Evolutionary conservation across 2,329 filamentous ascomycete genomes (phyloP).

Genomic region (Diaporthe citri): DNA sequence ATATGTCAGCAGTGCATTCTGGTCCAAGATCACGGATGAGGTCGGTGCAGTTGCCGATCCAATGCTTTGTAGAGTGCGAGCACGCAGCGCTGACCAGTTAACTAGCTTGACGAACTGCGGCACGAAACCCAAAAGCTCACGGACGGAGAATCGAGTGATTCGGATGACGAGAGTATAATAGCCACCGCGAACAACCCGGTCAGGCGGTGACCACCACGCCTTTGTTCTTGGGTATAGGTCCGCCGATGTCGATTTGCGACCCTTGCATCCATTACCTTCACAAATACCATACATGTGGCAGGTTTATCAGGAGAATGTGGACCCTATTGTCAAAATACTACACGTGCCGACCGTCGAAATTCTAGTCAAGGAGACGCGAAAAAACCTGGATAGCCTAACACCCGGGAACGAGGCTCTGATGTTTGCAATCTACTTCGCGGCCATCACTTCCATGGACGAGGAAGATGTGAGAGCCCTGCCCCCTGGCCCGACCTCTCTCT

Average conservation of each 20-base stretch:
- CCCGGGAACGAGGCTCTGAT: slow-evolving; percentile 71
- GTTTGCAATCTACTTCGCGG: slow-evolving; percentile 72
- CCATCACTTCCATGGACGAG: slow-evolving; percentile 71
- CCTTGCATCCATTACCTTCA: slow-evolving; percentile 74
- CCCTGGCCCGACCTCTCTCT: not conserved
- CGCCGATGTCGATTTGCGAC: slow-evolving; percentile 73
- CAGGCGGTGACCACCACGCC: slow-evolving; percentile 70
- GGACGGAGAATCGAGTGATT: slow-evolving; percentile 69
- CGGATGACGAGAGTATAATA: slow-evolving; percentile 70
- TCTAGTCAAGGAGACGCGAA: slow-evolving; percentile 71
- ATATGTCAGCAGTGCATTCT: slow-evolving; percentile 83
- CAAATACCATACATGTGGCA: slow-evolving; percentile 78
- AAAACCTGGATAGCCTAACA: slow-evolving; percentile 68
- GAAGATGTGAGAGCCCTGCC: slow-evolving; percentile 60
- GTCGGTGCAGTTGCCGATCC: slow-evolving; percentile 52
- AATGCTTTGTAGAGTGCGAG: not conserved
- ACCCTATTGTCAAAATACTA: slow-evolving; percentile 78
- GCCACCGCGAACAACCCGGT: slow-evolving; percentile 54
- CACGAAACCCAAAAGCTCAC: slow-evolving; percentile 63
- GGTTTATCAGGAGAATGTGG: slow-evolving; percentile 79
- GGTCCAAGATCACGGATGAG: slow-evolving; percentile 82
- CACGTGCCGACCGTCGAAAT: slow-evolving; percentile 77
- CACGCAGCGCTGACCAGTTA: slow-evolving; percentile 10
- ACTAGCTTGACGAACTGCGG: slow-evolving; percentile 59
- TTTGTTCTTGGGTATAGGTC: slow-evolving; percentile 82